phyloP scores from a whole-genome alignment of 169 alveolate genomes.

The Plasmodium inui region DNA sequence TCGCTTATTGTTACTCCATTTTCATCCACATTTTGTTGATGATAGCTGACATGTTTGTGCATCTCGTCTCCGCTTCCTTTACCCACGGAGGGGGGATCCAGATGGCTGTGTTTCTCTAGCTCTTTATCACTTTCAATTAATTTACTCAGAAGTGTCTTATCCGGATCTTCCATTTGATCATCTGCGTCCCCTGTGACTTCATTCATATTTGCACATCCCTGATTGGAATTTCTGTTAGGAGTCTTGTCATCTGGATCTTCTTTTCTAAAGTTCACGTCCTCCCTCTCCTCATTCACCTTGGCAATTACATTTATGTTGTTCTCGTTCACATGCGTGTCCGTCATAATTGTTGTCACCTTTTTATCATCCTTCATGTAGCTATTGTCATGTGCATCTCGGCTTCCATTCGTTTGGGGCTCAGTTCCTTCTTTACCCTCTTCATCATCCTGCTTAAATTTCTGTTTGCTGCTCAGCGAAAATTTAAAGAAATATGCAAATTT shows the following conservation, averaged over 20 bases:
- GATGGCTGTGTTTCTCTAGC: neutral
- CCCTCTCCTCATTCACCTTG: neutral
- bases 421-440: neutral
- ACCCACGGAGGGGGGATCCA: neutral
- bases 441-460: neutral
- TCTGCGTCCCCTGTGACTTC: neutral
- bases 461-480: neutral
- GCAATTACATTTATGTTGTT: neutral
- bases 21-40: neutral
- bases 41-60: neutral
- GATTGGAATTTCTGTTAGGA: neutral
- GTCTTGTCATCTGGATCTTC: neutral
- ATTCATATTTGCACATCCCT: neutral
- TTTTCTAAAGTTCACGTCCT: neutral
- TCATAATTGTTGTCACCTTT: neutral
- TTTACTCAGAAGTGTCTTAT: neutral
- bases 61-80: neutral
- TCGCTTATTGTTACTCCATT: neutral
- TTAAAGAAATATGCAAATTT: conserved; percentile 45
- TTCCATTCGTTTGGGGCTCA: neutral
- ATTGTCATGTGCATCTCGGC: neutral
- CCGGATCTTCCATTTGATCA: neutral
- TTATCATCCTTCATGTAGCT: neutral
- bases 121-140: conserved; percentile 4
- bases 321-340: neutral